Evolutionary conservation across 805 yeast species (phyloP).

Genomic region (Blastobotrys mokoenaii): DNA sequence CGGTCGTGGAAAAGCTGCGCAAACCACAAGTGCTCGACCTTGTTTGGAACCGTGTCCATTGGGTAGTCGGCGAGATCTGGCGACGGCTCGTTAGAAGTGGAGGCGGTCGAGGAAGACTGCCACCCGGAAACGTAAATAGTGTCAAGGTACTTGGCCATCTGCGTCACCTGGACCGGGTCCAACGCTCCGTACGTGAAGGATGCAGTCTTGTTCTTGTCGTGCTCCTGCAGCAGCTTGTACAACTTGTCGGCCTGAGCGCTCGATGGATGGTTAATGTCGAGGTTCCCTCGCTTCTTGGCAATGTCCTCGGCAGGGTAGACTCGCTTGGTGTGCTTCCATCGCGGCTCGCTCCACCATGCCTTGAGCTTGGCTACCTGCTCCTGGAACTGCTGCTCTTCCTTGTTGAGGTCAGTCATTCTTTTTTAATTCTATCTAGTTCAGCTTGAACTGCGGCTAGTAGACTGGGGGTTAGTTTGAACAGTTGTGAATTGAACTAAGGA

Average conservation of each 20-base stretch:
- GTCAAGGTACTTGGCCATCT: conserved; percentile 94
- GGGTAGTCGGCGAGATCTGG: conserved; percentile 99
- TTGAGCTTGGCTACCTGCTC: conserved; percentile 65
- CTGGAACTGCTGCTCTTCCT: conserved; percentile 56
- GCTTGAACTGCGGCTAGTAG: too few relatives aligned
- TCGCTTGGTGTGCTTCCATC: conserved; percentile 85
- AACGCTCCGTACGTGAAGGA: conserved; percentile 92
- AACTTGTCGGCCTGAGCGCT: conserved; percentile 75
- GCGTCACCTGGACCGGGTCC: conserved; percentile 92
- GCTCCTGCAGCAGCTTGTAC: conserved; percentile 59
- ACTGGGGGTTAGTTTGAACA: too few relatives aligned
- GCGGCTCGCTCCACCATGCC: conserved; percentile 89
- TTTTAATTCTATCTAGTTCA: not conserved
- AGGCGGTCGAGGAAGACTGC: conserved; percentile 98
- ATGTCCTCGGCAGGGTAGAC: conserved; percentile 83
- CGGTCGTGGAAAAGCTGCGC: conserved; percentile 97
- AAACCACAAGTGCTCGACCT: conserved; percentile 92
- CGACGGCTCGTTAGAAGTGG: conserved; percentile 94
- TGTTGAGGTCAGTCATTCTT: conserved; percentile 5
- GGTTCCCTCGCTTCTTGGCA: conserved; percentile 77
- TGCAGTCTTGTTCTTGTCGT: conserved; percentile 59
- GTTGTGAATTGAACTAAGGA: too few relatives aligned
- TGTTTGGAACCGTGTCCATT: conserved; percentile 97
- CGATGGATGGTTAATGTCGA: conserved; percentile 70
- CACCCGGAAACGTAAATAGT: conserved; percentile 93